Conservation (phyloP, 768 basidiomycete species). For the Pisolithus tinctorius region DNA sequence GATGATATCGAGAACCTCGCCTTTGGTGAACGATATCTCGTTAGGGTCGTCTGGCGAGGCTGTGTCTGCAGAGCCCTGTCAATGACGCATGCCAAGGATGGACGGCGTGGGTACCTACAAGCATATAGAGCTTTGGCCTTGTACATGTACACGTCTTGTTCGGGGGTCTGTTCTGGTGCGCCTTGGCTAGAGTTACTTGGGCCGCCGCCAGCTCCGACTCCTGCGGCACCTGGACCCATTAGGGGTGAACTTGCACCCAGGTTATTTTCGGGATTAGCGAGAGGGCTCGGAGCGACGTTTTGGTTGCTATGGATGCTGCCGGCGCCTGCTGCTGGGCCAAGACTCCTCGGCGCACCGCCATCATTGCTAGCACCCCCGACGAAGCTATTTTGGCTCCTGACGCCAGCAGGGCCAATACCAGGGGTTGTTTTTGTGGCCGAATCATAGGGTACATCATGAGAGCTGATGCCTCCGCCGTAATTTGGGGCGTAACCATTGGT, state of each 20-base stretch:
- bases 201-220: slow-evolving; percentile 49
- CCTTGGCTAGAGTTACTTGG: slow-evolving; percentile 14
- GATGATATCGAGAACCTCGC: slow-evolving; percentile 85
- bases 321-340: slow-evolving; percentile 40
- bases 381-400: slow-evolving; percentile 39
- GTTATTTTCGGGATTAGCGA: slow-evolving; percentile 39
- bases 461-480: slow-evolving; percentile 66
- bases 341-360: slow-evolving; percentile 45
- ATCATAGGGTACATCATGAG: slow-evolving; percentile 59
- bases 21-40: slow-evolving; percentile 90
- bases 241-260: slow-evolving; percentile 55
- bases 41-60: slow-evolving; percentile 95
- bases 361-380: slow-evolving; percentile 39
- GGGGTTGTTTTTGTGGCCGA: slow-evolving; percentile 43
- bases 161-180: slow-evolving; percentile 22
- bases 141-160: slow-evolving; percentile 49
- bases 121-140: slow-evolving; percentile 87
- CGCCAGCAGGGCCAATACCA: slow-evolving; percentile 35
- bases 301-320: slow-evolving; percentile 55
- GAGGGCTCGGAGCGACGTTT: slow-evolving; percentile 24
- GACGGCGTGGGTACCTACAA: slow-evolving; percentile 45
- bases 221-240: slow-evolving; percentile 56
- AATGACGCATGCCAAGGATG: slow-evolving; percentile 5
- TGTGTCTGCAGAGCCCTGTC: slow-evolving; percentile 51
- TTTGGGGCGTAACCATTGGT: slow-evolving; percentile 49